These are phyloP conservation scores for Penicillium sumatraense DNA, from an alignment of 2,329 filamentous ascomycete genomes.

Conservation along the genomic window DNA sequence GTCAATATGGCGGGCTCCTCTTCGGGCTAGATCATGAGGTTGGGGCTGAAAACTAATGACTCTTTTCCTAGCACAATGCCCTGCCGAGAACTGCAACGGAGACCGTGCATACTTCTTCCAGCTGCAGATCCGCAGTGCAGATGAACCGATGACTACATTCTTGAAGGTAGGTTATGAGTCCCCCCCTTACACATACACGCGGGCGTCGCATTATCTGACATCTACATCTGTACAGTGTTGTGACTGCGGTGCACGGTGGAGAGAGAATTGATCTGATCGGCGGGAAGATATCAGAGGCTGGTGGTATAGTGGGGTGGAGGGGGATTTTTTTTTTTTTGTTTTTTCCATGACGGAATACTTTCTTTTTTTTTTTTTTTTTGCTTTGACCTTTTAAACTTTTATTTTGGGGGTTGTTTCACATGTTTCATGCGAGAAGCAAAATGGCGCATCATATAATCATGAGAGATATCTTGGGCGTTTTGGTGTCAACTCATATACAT, in stretches of 20 bases:
- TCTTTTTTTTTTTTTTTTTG: no score
- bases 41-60: neutral
- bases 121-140: slow-evolving; percentile 95
- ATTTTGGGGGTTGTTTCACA: neutral
- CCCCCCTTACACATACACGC: slow-evolving; percentile 1
- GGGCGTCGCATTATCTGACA: slow-evolving; percentile 10
- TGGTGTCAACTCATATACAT: slow-evolving; percentile 5
- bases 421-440: neutral
- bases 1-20: neutral
- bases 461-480: neutral
- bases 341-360: no score
- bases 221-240: slow-evolving; percentile 44
- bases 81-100: slow-evolving; percentile 77
- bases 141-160: slow-evolving; percentile 98
- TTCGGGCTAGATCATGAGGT: neutral
- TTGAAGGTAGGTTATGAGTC: slow-evolving; percentile 67
- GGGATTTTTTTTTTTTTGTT: no score
- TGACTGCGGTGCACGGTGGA: slow-evolving; percentile 51
- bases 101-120: slow-evolving; percentile 91
- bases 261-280: slow-evolving; percentile 49
- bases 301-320: neutral
- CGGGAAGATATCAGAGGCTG: neutral
- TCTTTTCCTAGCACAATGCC: slow-evolving; percentile 70
- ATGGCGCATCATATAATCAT: slow-evolving; percentile 1
- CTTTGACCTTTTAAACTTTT: no score